A percentile compares a stretch with the other conserved stretches of the same genome.
Conservation (phyloP, 2,329 filamentous ascomycete species). For the Westerdykella sp. region DNA sequence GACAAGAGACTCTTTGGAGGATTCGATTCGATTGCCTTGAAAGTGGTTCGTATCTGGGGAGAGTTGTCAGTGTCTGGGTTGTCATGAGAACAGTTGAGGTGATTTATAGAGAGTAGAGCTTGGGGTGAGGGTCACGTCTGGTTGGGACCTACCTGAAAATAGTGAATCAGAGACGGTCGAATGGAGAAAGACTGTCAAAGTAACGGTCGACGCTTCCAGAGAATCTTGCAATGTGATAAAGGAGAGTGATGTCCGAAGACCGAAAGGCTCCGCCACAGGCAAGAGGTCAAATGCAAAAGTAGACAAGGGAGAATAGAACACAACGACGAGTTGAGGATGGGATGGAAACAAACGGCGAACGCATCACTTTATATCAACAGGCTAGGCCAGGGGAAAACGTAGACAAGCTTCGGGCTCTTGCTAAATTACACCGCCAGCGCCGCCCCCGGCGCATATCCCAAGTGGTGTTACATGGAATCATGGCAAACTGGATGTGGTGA, state of each 20-base stretch:
- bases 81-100: neutral
- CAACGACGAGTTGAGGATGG: constrained; percentile 20
- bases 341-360: constrained; percentile 11
- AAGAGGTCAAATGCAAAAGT: constrained; percentile 20
- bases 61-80: no score
- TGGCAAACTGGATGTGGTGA: constrained; percentile 19
- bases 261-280: constrained; percentile 30
- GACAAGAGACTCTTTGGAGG: constrained; percentile 4
- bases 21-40: neutral
- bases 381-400: neutral
- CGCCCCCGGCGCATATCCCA: no score
- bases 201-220: constrained; percentile 2
- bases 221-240: constrained; percentile 6
- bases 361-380: neutral
- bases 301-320: constrained; percentile 11
- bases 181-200: constrained; percentile 5
- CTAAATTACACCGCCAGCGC: no score
- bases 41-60: no score
- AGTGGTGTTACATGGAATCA: constrained; percentile 24
- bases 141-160: neutral
- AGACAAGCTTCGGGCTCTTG: neutral
- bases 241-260: constrained; percentile 20
- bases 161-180: neutral
- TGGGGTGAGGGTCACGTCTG: no score
- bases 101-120: neutral